These are phyloP conservation scores for Coffea canephora DNA, from an alignment of 257 asterid species.

Conservation along the genomic window DNA sequence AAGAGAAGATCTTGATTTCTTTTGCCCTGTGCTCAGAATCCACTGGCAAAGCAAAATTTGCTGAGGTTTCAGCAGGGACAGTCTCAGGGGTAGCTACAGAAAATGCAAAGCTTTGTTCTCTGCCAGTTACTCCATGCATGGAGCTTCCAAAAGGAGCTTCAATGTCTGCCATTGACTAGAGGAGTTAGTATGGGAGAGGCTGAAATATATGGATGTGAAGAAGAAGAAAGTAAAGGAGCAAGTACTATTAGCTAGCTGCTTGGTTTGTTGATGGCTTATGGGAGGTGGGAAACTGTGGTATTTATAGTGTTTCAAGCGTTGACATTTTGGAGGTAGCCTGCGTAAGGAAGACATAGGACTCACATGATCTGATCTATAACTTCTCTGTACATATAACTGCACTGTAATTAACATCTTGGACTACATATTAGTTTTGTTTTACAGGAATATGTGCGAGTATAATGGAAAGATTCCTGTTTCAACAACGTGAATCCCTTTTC, in stretches of 20 bases:
- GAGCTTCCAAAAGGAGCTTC: conserved; percentile 10
- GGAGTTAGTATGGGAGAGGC: not conserved
- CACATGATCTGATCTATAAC: not conserved
- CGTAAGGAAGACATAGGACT: not conserved
- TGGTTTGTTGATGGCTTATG: not conserved
- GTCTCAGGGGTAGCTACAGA: not conserved
- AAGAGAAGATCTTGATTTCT: conserved; percentile 28
- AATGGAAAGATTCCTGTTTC: no score
- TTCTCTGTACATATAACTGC: no score
- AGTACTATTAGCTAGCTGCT: not conserved
- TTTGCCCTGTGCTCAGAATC: conserved; percentile 39
- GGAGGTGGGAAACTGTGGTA: not conserved
- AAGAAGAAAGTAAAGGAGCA: not conserved
- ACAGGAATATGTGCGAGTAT: not conserved
- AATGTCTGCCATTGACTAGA: not conserved
- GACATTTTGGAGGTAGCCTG: not conserved
- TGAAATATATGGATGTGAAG: not conserved
- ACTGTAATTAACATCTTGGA: no score
- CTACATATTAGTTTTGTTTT: not conserved
- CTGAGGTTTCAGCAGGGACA: not conserved
- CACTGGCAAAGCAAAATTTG: conserved; percentile 33
- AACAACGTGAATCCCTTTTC: not conserved
- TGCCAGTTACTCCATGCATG: conserved; percentile 19
- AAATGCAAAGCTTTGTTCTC: conserved; percentile 20
- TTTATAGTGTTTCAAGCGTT: not conserved